Evolutionary conservation across 345 rosid genomes (phyloP).

Genomic region (Pugionium cornutum): DNA sequence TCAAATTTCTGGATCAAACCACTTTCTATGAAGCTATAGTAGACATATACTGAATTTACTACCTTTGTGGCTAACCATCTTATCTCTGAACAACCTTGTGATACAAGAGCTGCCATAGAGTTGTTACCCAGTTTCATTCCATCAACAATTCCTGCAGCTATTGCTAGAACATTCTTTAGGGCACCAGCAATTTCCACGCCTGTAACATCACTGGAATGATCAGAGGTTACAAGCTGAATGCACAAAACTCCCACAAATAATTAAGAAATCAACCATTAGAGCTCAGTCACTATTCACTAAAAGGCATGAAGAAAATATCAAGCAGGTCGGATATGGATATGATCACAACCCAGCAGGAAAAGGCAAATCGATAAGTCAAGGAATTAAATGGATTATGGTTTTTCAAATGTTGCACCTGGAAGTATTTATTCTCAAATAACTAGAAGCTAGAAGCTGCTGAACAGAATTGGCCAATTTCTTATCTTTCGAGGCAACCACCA

Average conservation of each 20-base stretch:
- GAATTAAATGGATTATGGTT: neutral
- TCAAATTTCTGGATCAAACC: constrained; percentile 3
- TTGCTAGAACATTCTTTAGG: constrained; percentile 88
- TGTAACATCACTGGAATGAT: constrained; percentile 92
- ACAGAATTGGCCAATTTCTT: constrained; percentile 69
- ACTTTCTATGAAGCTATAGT: neutral
- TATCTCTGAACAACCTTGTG: constrained; percentile 95
- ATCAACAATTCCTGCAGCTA: constrained; percentile 93
- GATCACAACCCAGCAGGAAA: constrained; percentile 4
- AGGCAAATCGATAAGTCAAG: constrained; percentile 3
- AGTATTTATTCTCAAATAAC: constrained; percentile 80
- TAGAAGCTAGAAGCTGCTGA: constrained; percentile 85
- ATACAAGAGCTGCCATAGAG: constrained; percentile 97
- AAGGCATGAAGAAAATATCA: constrained; percentile 8
- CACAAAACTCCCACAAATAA: constrained; percentile 31
- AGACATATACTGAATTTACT: neutral
- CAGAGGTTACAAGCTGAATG: constrained; percentile 72
- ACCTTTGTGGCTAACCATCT: constrained; percentile 97
- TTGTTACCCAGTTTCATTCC: constrained; percentile 94
- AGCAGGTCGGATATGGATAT: constrained; percentile 8
- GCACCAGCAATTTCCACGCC: constrained; percentile 98
- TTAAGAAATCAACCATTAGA: constrained; percentile 8
- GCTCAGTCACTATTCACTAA: constrained; percentile 10
- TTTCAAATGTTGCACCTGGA: constrained; percentile 58
- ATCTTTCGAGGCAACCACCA: constrained; percentile 95